Base-by-base conservation (phyloP, 108 stramenopile genomes). In the Nitzschia inconspicua region DNA sequence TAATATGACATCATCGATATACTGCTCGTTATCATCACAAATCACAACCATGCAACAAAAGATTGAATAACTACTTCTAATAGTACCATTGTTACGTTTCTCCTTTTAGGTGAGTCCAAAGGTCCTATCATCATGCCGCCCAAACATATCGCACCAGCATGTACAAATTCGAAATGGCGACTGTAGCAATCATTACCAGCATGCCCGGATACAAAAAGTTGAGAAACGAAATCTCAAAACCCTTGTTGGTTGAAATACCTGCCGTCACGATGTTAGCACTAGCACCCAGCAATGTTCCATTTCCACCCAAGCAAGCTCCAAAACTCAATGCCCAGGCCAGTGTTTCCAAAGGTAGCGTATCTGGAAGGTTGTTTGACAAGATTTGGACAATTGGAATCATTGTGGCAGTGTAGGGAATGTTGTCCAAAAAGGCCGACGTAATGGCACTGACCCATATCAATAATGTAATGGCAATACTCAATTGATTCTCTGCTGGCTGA, bases 321-420 rank as follows among this genome's bases (percentile, higher is more conserved):
- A 85, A 67, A 35, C 52, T 57, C 5, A 85, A 52, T 9, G 80
- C 80, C 84, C 84, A 85, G 0, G 79, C 80, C 19, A 85, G 47
- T 9, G 78, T 77, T 56, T 73, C 52, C n/a, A 85, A 43, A 4
- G 70, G 71, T 1, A 85, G 51, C 20, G 76, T 76, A 6, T 80
- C 65, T 20, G 62, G 72, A 23, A 77, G 39, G 34, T 78, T 68
- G 42, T 76, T 67, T 0, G 77, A 51, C 2, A 85, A 39, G 51
- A 79, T 75, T 28, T 42, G 28, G 9, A 85, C 50, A 9, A 85
- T 72, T 9, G 84, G 84, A 24, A 85, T 77, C 84, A 85, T 81
- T 0, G 84, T 85, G 0, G 84, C 80, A 44, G 84, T 85, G 75
- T 79, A 85, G 8, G 80, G 79, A 42, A 78, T 79, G 61, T 80